A percentile compares a stretch with the other conserved stretches of the same genome.
These are phyloP conservation scores for Mortierella sp. DNA, from an alignment of 371 early-diverging fungal genomes.

Conservation along the genomic window DNA sequence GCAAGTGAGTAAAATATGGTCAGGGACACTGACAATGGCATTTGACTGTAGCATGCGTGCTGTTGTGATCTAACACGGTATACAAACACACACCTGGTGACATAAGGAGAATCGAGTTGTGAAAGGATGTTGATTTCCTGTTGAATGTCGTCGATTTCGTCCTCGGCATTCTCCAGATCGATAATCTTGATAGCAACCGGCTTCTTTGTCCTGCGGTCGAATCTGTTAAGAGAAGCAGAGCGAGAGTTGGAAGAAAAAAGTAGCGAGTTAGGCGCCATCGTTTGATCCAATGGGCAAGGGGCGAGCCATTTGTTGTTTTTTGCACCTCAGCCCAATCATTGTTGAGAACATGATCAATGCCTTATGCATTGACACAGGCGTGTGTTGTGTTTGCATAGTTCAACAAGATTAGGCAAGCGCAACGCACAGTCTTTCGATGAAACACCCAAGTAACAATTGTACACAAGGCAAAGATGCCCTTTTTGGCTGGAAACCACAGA, in stretches of 20 bases:
- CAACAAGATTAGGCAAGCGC: neutral
- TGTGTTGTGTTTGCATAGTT: too few relatives aligned
- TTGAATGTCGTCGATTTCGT: slow-evolving; percentile 98
- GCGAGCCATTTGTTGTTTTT: neutral
- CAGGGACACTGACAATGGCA: neutral
- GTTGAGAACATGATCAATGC: neutral
- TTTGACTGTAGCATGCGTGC: neutral
- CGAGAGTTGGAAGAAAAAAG: neutral
- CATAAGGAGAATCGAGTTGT: slow-evolving; percentile 90
- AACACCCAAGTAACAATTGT: neutral
- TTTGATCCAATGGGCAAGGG: too few relatives aligned
- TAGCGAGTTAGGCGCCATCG: neutral
- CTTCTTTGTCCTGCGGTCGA: slow-evolving; percentile 80
- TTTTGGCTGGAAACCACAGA: neutral
- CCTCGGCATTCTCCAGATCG: slow-evolving; percentile 94
- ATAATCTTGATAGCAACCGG: slow-evolving; percentile 95
- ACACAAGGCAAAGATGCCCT: neutral
- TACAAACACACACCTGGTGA: slow-evolving; percentile 86
- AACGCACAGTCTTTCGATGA: neutral
- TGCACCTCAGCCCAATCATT: neutral
- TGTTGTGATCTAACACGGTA: too few relatives aligned
- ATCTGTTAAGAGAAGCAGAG: slow-evolving; percentile 60
- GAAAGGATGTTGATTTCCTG: slow-evolving; percentile 96
- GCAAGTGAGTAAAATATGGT: neutral
- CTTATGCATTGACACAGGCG: neutral